Evolutionary conservation across 2,329 filamentous ascomycete species (phyloP), one percentile per base, ranked within the genome.

Genomic region (Aspergillus ochraceus): DNA sequence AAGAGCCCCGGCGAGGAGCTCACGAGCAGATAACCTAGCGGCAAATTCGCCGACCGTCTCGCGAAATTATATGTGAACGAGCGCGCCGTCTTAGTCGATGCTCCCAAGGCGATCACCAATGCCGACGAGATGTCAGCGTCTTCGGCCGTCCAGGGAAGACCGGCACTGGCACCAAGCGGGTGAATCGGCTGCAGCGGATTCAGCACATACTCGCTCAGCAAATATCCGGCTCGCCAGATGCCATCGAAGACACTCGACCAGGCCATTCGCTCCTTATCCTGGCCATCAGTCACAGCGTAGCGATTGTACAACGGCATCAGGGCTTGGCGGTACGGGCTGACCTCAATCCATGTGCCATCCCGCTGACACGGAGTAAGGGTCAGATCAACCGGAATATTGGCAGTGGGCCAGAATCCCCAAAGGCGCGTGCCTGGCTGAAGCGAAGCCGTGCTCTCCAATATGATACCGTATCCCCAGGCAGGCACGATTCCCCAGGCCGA

Each of bases 391-490:
- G 58, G 55, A 2, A 47, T 30, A 5, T 73, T 75, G 1, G 76
- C 75, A 14, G 79, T 76, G 0, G 80, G 79, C 62, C 80, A 75
- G 63, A 75, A 81, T 0, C 81, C 81, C 55, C 66, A 82, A 0
- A 82, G 54, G 8, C 74, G 64, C 2, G 70, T 69, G 6, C 75
- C 78, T 2, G 59, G 45, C 1, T 68, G 55, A 3, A 81, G 70
- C 2, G 69, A 50, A 6, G 78, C 64, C 0, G 70, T 80, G 36
- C 76, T 79, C 6, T 78, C 76, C 3, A 78, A 49, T 17, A 82
- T 75, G 49, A 71, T 68, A 11, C 73, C 80, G 58, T 79, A 82
- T 0, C 81, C 81, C 80, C 81, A 84, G 20, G 74, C 77, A 42
- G 77, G 76, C 29, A 79, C 77, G 60, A 80, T 77, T 10, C 79